Evolutionary conservation across 345 rosid species (phyloP).

Genomic region (Anacardium occidentale): DNA sequence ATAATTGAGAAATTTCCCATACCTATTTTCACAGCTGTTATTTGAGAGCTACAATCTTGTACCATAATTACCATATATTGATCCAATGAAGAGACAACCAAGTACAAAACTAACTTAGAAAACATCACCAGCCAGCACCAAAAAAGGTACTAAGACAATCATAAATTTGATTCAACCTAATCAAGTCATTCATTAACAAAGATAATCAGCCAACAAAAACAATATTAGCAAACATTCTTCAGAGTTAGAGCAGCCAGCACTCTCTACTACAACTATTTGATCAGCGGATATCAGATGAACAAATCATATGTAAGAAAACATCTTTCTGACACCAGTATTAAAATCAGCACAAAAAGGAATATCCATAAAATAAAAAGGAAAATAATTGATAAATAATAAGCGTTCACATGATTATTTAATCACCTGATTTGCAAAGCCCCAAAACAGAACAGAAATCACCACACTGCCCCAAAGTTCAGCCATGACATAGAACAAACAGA

Average conservation of each 20-base stretch:
- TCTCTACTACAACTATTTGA: neutral
- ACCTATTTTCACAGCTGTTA: neutral
- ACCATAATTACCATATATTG: neutral
- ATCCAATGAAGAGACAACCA: too few species aligned
- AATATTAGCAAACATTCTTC: neutral
- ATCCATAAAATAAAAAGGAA: slow-evolving; percentile 10
- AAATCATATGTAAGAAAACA: neutral
- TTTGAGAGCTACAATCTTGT: neutral
- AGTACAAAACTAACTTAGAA: too few species aligned
- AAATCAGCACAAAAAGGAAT: neutral
- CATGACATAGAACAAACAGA: slow-evolving; percentile 98
- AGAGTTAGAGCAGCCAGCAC: neutral
- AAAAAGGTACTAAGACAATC: neutral
- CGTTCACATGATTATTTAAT: slow-evolving; percentile 11
- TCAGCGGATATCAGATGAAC: neutral
- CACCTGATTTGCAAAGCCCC: slow-evolving; percentile 99
- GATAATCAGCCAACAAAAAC: too few species aligned
- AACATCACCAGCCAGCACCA: neutral
- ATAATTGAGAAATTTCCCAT: neutral
- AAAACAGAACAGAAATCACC: slow-evolving; percentile 88
- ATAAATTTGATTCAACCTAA: neutral
- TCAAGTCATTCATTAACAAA: too few species aligned
- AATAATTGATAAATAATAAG: slow-evolving; percentile 1
- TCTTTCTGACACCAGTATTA: neutral
- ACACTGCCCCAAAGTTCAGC: slow-evolving; percentile 99